Evolutionary conservation across 139 green algal genomes (phyloP).

Genomic region (Chlorella sp.): DNA sequence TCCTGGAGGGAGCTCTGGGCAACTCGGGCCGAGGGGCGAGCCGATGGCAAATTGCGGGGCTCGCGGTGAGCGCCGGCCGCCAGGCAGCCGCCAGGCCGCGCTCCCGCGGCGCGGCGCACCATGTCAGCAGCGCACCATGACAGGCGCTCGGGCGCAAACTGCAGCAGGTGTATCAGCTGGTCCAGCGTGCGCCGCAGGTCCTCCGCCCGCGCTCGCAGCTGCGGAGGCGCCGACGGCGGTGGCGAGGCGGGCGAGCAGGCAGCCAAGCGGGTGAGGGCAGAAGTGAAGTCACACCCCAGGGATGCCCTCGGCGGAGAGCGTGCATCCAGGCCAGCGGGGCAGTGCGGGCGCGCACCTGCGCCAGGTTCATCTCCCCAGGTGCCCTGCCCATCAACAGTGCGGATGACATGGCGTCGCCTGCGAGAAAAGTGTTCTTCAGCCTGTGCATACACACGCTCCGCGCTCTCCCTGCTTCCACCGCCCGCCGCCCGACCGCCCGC

Average conservation of each 20-base stretch:
- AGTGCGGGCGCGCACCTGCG: neutral
- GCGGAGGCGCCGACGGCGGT: neutral
- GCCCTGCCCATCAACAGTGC: slow-evolving; percentile 20
- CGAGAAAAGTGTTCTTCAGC: no score
- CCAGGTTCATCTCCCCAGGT: slow-evolving; percentile 29
- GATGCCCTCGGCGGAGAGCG: neutral
- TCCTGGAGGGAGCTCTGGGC: no score
- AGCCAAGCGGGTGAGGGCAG: neutral
- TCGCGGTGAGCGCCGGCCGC: neutral
- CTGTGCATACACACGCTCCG: no score
- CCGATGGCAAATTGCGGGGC: no score
- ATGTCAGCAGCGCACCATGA: slow-evolving; percentile 33
- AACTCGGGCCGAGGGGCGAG: no score
- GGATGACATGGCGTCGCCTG: no score
- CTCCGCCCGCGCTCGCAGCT: slow-evolving; percentile 32
- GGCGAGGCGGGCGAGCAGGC: no score
- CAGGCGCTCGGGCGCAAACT: slow-evolving; percentile 33
- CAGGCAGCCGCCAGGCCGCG: neutral
- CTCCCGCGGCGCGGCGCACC: neutral
- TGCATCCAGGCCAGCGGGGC: neutral
- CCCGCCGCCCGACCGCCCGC: no score
- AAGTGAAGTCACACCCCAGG: neutral
- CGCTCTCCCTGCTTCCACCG: no score
- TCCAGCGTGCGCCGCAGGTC: slow-evolving; percentile 39
- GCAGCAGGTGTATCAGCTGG: slow-evolving; percentile 32